These are phyloP conservation scores for Colletotrichum tropicale DNA, from an alignment of 2,329 filamentous ascomycete species.

Conservation along the genomic window DNA sequence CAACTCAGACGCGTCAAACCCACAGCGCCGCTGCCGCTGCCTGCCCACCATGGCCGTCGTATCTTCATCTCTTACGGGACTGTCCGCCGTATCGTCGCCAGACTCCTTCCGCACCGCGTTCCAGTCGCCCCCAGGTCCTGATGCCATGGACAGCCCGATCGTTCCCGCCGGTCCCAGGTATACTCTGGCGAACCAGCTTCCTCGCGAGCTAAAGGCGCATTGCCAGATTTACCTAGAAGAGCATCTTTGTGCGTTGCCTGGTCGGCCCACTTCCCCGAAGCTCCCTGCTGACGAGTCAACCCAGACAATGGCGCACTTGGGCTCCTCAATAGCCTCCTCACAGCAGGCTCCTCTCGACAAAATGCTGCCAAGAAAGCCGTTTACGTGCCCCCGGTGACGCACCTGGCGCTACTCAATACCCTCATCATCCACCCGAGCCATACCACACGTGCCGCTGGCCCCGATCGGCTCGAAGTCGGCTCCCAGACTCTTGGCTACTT, in stretches of 20 bases:
- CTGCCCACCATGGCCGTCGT: not conserved
- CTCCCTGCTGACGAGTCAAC: not conserved
- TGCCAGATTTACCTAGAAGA: constrained; percentile 79
- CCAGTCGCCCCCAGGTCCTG: not conserved
- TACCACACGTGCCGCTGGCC: constrained; percentile 72
- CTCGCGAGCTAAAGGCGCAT: constrained; percentile 68
- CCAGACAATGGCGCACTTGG: constrained; percentile 16
- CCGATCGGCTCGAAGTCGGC: constrained; percentile 66
- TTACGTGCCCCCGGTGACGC: constrained; percentile 71
- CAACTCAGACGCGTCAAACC: constrained; percentile 12
- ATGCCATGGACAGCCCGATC: not conserved
- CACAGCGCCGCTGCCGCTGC: not conserved
- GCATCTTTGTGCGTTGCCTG: constrained; percentile 61
- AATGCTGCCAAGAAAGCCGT: constrained; percentile 44
- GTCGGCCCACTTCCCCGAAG: not conserved
- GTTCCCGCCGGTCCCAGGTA: not conserved
- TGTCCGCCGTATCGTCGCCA: constrained; percentile 4
- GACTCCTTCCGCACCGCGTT: constrained; percentile 12
- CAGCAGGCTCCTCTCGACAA: constrained; percentile 48
- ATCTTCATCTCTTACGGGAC: not conserved
- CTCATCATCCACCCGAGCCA: constrained; percentile 81
- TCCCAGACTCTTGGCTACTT: constrained; percentile 74
- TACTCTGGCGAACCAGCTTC: constrained; percentile 51
- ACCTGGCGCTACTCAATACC: constrained; percentile 79
- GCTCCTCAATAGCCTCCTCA: constrained; percentile 57